phyloP scores from a whole-genome alignment of 2,329 filamentous ascomycete genomes.

The Diaporthe eres region DNA sequence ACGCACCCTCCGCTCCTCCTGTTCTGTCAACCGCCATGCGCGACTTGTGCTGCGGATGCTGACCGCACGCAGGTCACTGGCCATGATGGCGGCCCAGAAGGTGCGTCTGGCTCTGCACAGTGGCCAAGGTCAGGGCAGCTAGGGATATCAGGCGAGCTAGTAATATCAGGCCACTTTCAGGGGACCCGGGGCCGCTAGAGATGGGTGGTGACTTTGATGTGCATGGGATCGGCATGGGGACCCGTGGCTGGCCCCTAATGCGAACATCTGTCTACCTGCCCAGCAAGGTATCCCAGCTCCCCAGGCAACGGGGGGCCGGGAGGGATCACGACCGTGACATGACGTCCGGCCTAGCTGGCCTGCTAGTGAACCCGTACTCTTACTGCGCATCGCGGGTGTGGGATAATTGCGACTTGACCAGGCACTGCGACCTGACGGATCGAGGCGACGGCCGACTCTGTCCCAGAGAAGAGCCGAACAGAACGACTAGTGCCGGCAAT shows the following conservation, averaged over 20 bases:
- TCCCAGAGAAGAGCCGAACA: not conserved
- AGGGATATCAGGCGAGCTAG: constrained; percentile 18
- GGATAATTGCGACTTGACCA: not conserved
- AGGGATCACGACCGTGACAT: constrained; percentile 19
- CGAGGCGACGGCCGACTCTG: not conserved
- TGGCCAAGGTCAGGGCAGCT: constrained; percentile 27
- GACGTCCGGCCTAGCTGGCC: constrained; percentile 6
- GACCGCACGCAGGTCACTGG: not conserved
- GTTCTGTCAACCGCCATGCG: constrained; percentile 4
- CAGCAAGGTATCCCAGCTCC: constrained; percentile 1
- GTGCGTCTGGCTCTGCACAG: constrained; percentile 12
- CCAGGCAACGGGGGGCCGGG: constrained; percentile 4
- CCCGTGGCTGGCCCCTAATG: constrained; percentile 32
- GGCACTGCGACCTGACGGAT: not conserved
- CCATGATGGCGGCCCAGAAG: constrained; percentile 7
- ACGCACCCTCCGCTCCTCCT: constrained; percentile 10
- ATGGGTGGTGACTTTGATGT: constrained; percentile 24
- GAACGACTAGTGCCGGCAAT: constrained; percentile 19
- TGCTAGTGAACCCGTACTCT: constrained; percentile 10
- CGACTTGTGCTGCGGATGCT: not conserved
- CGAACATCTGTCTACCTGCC: constrained; percentile 20
- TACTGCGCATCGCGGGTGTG: not conserved
- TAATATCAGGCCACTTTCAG: constrained; percentile 39
- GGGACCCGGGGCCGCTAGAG: constrained; percentile 25
- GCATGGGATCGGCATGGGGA: constrained; percentile 26